These are phyloP conservation scores for Stephania yunnanensis DNA, from an alignment of 164 flowering plant genomes.

Conservation along the genomic window DNA sequence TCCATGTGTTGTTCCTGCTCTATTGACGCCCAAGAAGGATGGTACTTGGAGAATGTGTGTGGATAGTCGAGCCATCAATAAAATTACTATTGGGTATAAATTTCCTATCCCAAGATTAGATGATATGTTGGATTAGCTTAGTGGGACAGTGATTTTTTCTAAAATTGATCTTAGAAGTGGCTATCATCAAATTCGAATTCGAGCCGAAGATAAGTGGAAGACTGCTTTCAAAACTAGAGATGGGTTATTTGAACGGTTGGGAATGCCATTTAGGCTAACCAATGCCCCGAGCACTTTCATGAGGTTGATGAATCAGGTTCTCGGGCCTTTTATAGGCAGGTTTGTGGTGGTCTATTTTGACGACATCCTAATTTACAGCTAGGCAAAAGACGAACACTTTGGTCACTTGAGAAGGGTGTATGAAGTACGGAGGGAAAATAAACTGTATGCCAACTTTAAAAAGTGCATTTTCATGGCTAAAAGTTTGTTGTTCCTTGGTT, in stretches of 20 bases:
- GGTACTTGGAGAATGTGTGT: background rate
- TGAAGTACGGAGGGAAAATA: background rate
- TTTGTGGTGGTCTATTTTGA: background rate
- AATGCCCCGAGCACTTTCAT: background rate
- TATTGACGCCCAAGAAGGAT: background rate
- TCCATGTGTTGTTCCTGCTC: background rate
- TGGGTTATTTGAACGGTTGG: constrained; percentile 2
- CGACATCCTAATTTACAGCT: background rate
- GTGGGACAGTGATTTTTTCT: no score
- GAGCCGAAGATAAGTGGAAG: no score
- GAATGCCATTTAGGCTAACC: background rate
- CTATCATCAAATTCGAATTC: no score
- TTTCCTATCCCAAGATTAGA: background rate
- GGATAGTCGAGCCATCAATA: background rate
- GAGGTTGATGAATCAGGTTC: background rate
- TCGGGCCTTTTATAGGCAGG: background rate
- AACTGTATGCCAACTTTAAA: background rate
- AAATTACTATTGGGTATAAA: background rate
- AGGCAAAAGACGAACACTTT: background rate
- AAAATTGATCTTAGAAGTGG: no score
- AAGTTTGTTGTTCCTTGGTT: background rate
- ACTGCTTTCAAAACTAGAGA: background rate
- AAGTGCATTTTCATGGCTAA: background rate
- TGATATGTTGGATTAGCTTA: no score
- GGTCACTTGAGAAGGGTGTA: background rate